Evolutionary conservation across 73 alveolate genomes (phyloP).

Genomic region (Paramecium tetraurelia): DNA sequence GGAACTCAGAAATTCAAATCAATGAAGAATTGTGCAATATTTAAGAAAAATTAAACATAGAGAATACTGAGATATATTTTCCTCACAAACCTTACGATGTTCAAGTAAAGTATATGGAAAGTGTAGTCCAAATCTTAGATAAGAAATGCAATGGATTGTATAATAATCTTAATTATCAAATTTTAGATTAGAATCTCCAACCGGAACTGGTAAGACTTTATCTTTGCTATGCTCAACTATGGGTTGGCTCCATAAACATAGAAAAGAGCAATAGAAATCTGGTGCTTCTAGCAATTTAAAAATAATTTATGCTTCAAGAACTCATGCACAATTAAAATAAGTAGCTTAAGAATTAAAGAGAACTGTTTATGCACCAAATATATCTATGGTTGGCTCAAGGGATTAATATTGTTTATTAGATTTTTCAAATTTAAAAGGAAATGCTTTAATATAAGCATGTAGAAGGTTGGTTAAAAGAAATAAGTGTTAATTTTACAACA

Average conservation of each 20-base stretch:
- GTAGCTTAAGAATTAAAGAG: slow-evolving; percentile 78
- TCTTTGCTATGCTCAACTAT: slow-evolving; percentile 85
- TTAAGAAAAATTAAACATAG: neutral
- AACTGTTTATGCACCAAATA: slow-evolving; percentile 74
- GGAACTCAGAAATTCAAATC: neutral
- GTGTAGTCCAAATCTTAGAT: neutral
- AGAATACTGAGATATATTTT: neutral
- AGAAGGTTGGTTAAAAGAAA: neutral
- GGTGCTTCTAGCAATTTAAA: slow-evolving; percentile 58
- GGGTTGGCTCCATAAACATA: slow-evolving; percentile 51
- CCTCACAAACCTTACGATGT: neutral
- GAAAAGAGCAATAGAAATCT: neutral
- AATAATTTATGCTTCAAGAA: slow-evolving; percentile 81
- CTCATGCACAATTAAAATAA: slow-evolving; percentile 83
- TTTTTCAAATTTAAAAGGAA: slow-evolving; percentile 10
- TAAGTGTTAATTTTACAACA: neutral
- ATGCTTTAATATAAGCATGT: neutral
- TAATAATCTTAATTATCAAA: neutral
- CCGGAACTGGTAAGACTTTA: slow-evolving; percentile 97
- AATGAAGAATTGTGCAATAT: neutral
- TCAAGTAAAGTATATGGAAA: neutral
- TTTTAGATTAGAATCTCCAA: slow-evolving; percentile 85
- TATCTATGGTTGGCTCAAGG: slow-evolving; percentile 77
- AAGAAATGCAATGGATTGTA: neutral
- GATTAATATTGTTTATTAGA: slow-evolving; percentile 74